Base-by-base conservation (phyloP, 768 basidiomycete genomes). In the Psilocybe tampanensis region DNA sequence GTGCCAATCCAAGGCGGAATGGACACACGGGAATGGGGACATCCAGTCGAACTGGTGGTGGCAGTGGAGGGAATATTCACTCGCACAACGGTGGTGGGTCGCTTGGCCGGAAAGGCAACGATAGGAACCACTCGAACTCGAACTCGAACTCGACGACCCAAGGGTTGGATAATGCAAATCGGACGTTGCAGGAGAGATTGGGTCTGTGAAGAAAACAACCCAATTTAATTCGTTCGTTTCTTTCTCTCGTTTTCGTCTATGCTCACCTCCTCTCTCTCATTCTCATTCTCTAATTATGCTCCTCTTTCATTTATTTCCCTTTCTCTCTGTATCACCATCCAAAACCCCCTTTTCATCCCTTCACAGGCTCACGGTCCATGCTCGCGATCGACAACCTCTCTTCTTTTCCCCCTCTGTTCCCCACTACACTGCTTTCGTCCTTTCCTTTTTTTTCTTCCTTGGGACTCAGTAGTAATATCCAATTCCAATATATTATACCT, bases 131-230 rank as follows among this genome's bases (percentile, higher is more conserved):
- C 52, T 59, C 76, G 68, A 54, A 69, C 60, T 52, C 70, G 56
- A 71, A 58, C 52, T 60, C 75, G 67, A 52, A 70, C 60, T 52
- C 70, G 56, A 72, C 71, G 56, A 73, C 73, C 60, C 72, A 76
- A 60, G 76, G 76, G 39, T 54, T 64, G 33, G 68, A 68, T 44
- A 87, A 89, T 29, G 59, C 50, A 51, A 61, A 47, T 78, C 90
- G 90, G 83, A 90, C 91, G 78, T 85, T 93, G 78, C 88, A 86
- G 71, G 89, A 92, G 73, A 77, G 91, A 67, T 82, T 93, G 86
- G 91, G 91, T 71, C 79, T 91, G 42, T 90, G 73, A 81, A 64
- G 29, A 29, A 4, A 29, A 5, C 29, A 44, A 33, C 45, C 21
- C 17, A 51, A 52, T 54, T 56, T 52, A 45, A 49, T 52, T 44